phyloP scores from a whole-genome alignment of 1,284 basidiomycete species.

The Marasmius sp. region DNA sequence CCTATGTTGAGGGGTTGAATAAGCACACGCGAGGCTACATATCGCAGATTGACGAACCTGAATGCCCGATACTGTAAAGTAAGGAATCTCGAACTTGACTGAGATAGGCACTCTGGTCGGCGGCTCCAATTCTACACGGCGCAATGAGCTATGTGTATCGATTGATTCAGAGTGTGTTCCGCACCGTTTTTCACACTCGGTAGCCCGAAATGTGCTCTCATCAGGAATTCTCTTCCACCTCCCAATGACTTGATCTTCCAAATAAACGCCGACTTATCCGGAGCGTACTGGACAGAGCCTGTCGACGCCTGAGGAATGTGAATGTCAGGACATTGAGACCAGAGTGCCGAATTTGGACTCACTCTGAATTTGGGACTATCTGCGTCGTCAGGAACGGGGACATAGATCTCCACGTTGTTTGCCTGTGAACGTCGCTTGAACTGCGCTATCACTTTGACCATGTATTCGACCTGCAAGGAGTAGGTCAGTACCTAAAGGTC shows the following conservation, averaged over 20 bases:
- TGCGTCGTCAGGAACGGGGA: constrained; percentile 97
- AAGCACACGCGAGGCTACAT: not conserved
- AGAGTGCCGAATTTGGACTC: constrained; percentile 27
- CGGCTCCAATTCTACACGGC: constrained; percentile 67
- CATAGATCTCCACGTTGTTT: constrained; percentile 98
- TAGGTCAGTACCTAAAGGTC: not conserved
- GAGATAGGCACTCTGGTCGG: constrained; percentile 94
- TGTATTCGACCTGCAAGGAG: constrained; percentile 89
- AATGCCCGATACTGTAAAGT: constrained; percentile 96
- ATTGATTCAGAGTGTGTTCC: constrained; percentile 22
- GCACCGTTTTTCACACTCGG: constrained; percentile 85
- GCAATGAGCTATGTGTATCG: not conserved
- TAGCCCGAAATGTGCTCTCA: constrained; percentile 94
- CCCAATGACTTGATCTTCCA: constrained; percentile 98
- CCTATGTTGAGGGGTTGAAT: not conserved
- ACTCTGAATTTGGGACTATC: constrained; percentile 97
- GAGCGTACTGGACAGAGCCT: constrained; percentile 91
- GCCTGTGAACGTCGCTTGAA: constrained; percentile 97
- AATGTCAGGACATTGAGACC: not conserved
- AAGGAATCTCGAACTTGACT: constrained; percentile 97
- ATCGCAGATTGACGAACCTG: constrained; percentile 69
- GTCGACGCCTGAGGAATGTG: constrained; percentile 70
- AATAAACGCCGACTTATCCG: constrained; percentile 94
- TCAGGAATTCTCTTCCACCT: constrained; percentile 90
- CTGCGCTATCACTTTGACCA: constrained; percentile 97